A percentile compares a stretch with the other conserved stretches of the same genome.
phyloP scores from a whole-genome alignment of 1,284 basidiomycete species.

The Exobasidium cylindrosporum region DNA sequence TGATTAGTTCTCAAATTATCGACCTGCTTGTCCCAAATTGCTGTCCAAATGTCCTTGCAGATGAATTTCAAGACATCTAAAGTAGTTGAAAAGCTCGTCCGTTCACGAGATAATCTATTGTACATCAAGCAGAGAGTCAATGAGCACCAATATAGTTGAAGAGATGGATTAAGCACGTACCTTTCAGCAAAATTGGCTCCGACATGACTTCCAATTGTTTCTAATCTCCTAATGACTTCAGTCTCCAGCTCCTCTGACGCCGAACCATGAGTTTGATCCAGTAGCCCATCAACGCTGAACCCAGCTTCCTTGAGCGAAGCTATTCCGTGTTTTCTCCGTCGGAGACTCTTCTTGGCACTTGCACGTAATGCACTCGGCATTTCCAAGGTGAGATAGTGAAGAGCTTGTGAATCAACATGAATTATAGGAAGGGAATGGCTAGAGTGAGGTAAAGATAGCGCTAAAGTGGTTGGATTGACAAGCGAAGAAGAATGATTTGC shows the following conservation, averaged over 20 bases:
- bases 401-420: slow-evolving; percentile 6
- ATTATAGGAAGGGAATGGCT: slow-evolving; percentile 3
- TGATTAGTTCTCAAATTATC: slow-evolving; percentile 94
- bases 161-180: slow-evolving; percentile 59
- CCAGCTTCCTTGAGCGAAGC: slow-evolving; percentile 3
- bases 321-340: background rate
- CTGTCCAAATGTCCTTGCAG: slow-evolving; percentile 89
- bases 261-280: slow-evolving; percentile 36
- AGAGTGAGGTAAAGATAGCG: slow-evolving; percentile 8
- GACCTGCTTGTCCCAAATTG: slow-evolving; percentile 87
- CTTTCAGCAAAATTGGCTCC: slow-evolving; percentile 80
- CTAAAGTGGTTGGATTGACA: slow-evolving; percentile 10
- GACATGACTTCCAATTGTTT: slow-evolving; percentile 79
- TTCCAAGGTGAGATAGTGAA: slow-evolving; percentile 7
- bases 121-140: slow-evolving; percentile 56
- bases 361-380: slow-evolving; percentile 4
- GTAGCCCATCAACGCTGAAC: slow-evolving; percentile 16
- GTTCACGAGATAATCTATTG: slow-evolving; percentile 65
- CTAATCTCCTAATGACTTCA: slow-evolving; percentile 68
- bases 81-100: slow-evolving; percentile 73
- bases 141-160: no score
- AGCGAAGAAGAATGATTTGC: slow-evolving; percentile 2
- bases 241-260: slow-evolving; percentile 62
- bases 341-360: background rate
- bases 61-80: slow-evolving; percentile 90